Percentiles rank a stretch among this genome's conserved stretches.
Conservation (phyloP, 2,329 filamentous ascomycete species). For the Talaromyces sp. region DNA sequence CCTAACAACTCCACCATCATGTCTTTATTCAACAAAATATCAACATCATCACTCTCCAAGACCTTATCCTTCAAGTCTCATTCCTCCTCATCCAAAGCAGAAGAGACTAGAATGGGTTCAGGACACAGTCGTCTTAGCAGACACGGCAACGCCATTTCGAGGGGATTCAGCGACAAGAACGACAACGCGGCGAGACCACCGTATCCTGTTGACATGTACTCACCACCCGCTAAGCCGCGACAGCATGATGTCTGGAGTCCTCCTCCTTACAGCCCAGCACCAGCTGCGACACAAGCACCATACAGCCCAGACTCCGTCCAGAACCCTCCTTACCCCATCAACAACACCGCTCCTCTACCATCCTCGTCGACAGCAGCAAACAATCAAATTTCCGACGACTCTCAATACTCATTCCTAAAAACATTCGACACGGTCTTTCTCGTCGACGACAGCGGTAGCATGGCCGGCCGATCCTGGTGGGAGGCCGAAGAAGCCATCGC, state of each 20-base stretch:
- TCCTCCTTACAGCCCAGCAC: slow-evolving; percentile 9
- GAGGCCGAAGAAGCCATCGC: slow-evolving; percentile 69
- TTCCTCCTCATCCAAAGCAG: background rate
- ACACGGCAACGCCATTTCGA: background rate
- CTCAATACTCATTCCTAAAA: slow-evolving; percentile 71
- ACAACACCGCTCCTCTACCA: background rate
- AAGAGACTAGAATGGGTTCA: background rate
- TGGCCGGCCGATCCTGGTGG: slow-evolving; percentile 72
- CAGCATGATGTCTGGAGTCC: background rate
- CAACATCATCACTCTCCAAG: background rate
- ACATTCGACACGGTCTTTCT: slow-evolving; percentile 85
- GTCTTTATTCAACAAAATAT: slow-evolving; percentile 4
- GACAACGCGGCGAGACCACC: background rate
- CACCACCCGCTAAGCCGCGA: background rate
- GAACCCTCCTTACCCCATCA: background rate
- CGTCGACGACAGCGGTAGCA: slow-evolving; percentile 88
- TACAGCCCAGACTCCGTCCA: slow-evolving; percentile 2
- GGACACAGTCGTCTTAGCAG: background rate
- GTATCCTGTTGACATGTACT: background rate
- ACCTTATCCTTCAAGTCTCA: slow-evolving; percentile 1
- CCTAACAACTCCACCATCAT: slow-evolving; percentile 15
- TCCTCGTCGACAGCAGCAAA: background rate
- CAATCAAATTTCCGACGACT: slow-evolving; percentile 44
- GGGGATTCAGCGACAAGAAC: background rate
- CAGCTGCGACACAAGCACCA: background rate